phyloP scores from a whole-genome alignment of 2,329 filamentous ascomycete genomes.

The Sclerotinia sclerotiorum region DNA sequence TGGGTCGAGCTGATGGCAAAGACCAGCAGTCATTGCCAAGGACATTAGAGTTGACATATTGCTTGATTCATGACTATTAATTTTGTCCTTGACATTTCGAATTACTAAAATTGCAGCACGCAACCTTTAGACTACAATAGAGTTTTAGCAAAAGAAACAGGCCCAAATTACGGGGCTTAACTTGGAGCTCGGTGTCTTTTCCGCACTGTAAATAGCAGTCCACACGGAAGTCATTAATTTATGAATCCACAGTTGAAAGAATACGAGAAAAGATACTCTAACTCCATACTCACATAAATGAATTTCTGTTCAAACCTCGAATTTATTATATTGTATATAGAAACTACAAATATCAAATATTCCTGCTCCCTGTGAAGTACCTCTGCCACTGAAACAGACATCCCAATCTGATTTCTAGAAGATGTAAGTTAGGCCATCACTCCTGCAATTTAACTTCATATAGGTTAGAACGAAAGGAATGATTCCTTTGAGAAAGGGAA shows the following conservation, averaged over 20 bases:
- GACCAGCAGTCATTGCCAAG: constrained; percentile 10
- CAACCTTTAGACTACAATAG: background rate
- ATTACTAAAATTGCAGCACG: background rate
- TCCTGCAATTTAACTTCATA: constrained; percentile 3
- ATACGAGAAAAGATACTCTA: constrained; percentile 12
- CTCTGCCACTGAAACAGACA: background rate
- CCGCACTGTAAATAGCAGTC: constrained; percentile 4
- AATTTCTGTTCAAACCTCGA: background rate
- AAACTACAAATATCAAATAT: background rate
- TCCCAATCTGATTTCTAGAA: background rate
- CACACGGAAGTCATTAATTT: constrained; percentile 11
- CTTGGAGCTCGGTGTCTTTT: constrained; percentile 1
- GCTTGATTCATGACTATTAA: constrained; percentile 4
- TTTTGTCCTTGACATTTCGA: background rate
- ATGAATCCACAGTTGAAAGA: background rate
- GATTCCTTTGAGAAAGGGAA: background rate
- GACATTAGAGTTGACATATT: background rate
- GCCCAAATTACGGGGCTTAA: background rate
- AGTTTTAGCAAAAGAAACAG: constrained; percentile 1
- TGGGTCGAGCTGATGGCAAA: background rate
- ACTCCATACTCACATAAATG: constrained; percentile 13
- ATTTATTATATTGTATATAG: background rate
- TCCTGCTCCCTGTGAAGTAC: background rate
- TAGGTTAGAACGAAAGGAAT: background rate
- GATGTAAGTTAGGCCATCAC: background rate